These are phyloP conservation scores for Bipolaris cookei DNA, from an alignment of 2,329 filamentous ascomycete genomes.

Conservation along the genomic window DNA sequence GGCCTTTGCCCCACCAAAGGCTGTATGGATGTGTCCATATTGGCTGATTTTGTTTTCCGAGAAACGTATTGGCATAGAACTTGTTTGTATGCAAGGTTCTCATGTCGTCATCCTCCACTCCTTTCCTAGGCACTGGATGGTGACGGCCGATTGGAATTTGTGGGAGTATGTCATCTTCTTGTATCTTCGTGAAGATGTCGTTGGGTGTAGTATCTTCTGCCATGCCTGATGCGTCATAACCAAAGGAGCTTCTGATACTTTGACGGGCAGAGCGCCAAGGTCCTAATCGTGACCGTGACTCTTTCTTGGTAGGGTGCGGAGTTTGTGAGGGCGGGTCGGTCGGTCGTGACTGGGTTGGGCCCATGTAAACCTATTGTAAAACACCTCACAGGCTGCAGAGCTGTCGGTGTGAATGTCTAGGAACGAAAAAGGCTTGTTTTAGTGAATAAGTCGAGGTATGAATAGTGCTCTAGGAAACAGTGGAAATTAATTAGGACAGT, in stretches of 20 bases:
- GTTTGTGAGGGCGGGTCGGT: neutral
- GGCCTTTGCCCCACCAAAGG: conserved; percentile 52
- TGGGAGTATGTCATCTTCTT: conserved; percentile 48
- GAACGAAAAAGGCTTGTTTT: neutral
- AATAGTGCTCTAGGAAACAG: neutral
- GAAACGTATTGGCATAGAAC: conserved; percentile 73
- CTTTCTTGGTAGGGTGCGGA: conserved; percentile 8
- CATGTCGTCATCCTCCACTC: conserved; percentile 48
- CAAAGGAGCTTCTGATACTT: conserved; percentile 19
- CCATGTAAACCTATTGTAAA: conserved; percentile 12
- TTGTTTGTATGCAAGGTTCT: conserved; percentile 74
- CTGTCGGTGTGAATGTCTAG: neutral
- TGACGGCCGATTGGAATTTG: conserved; percentile 49
- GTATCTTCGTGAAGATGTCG: conserved; percentile 53
- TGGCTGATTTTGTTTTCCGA: conserved; percentile 72
- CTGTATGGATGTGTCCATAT: conserved; percentile 72
- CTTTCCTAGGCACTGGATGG: conserved; percentile 51
- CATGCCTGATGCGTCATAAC: conserved; percentile 1
- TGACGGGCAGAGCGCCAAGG: conserved; percentile 19
- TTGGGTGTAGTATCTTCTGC: conserved; percentile 25
- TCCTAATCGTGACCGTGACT: conserved; percentile 6
- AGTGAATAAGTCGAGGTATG: neutral
- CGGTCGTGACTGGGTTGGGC: conserved; percentile 12
- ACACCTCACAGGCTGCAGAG: neutral
- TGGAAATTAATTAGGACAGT: neutral